Conservation (phyloP, 1,139 yeast genomes). For the Scheffersomyces segobiensis region DNA sequence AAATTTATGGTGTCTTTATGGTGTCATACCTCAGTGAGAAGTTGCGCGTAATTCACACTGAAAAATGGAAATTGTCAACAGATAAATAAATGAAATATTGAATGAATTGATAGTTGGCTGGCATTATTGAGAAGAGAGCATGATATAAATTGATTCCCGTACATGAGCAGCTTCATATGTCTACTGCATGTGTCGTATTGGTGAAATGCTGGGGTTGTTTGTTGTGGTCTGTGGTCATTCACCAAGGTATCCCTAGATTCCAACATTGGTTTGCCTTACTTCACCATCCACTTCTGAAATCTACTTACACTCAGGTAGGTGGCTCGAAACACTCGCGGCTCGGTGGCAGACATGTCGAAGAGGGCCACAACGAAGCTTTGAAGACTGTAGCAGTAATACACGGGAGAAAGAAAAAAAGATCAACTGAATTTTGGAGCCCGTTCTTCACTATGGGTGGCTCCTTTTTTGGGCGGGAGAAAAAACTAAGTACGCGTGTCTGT, state of each 20-base stretch:
- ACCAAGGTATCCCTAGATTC: not conserved
- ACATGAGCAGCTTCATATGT: not conserved
- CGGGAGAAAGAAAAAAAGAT: not conserved
- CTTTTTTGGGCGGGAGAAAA: not conserved
- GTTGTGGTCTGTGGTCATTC: not conserved
- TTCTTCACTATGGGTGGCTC: not conserved
- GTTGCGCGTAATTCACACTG: not conserved
- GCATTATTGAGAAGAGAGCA: not conserved
- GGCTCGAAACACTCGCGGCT: slow-evolving; percentile 18
- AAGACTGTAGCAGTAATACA: not conserved
- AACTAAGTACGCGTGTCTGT: not conserved
- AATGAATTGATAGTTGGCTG: not conserved
- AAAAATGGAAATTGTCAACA: not conserved
- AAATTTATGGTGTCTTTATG: not conserved
- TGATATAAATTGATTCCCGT: not conserved
- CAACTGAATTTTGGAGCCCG: not conserved
- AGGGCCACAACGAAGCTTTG: not conserved
- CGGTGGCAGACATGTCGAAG: slow-evolving; percentile 6
- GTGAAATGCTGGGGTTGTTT: not conserved
- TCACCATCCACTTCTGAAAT: not conserved
- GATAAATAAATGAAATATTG: not conserved
- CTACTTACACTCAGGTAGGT: slow-evolving; percentile 17
- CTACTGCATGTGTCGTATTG: not conserved
- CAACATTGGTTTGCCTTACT: not conserved
- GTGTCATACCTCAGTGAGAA: not conserved